Evolutionary conservation across 2,329 filamentous ascomycete genomes (phyloP).

Genomic region (Parafenestella ontariensis): DNA sequence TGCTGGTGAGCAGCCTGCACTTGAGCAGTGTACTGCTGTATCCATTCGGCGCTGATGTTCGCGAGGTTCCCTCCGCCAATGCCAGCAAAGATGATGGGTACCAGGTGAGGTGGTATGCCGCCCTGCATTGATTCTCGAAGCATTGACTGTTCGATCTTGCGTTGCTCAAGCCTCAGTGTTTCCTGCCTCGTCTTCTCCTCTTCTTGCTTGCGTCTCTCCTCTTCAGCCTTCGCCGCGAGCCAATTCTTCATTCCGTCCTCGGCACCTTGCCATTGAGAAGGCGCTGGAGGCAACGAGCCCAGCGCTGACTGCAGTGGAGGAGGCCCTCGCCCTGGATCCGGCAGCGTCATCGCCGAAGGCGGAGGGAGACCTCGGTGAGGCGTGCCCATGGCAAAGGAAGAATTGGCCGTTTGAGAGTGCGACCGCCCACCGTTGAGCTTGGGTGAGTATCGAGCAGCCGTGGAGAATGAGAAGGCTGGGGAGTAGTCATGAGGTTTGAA

Average conservation of each 20-base stretch:
- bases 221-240: conserved; percentile 60
- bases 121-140: conserved; percentile 60
- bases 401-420: conserved; percentile 52
- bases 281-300: conserved; percentile 54
- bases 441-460: conserved; percentile 49
- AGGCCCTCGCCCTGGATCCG: conserved; percentile 54
- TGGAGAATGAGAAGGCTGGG: conserved; percentile 49
- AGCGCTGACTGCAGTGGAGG: conserved; percentile 45
- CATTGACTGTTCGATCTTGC: conserved; percentile 61
- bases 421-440: conserved; percentile 50
- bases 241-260: conserved; percentile 62
- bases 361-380: conserved; percentile 62
- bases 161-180: conserved; percentile 57
- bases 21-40: conserved; percentile 58
- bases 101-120: conserved; percentile 59
- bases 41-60: conserved; percentile 57
- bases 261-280: conserved; percentile 57
- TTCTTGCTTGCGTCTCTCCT: conserved; percentile 61
- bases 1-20: conserved; percentile 55
- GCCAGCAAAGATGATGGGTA: conserved; percentile 62
- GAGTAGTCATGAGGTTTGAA: conserved; percentile 59
- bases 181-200: conserved; percentile 62
- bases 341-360: conserved; percentile 60
- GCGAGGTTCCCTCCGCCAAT: conserved; percentile 58
- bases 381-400: conserved; percentile 56